phyloP scores from a whole-genome alignment of 2,329 filamentous ascomycete species.

The Aspergillus neoniger region DNA sequence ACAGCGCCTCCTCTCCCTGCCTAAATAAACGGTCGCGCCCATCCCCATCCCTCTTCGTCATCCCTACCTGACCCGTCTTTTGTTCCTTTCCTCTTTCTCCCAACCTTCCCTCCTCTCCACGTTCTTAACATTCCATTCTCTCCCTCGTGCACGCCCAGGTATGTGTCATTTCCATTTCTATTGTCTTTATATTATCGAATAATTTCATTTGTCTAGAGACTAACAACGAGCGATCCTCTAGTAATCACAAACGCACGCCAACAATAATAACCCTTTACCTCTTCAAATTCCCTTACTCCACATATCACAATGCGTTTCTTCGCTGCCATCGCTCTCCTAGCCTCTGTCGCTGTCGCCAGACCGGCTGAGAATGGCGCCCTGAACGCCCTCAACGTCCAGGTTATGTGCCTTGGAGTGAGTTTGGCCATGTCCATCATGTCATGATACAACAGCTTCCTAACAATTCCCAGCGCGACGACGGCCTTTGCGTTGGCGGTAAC shows the following conservation, averaged over 20 bases:
- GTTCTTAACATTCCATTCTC: background rate
- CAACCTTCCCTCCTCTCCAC: background rate
- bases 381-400: background rate
- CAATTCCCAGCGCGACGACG: background rate
- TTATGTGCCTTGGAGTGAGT: constrained; percentile 14
- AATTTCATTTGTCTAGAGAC: no score
- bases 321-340: constrained; percentile 11
- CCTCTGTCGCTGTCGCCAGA: constrained; percentile 7
- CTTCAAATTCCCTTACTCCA: background rate
- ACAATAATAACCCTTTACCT: background rate
- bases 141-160: background rate
- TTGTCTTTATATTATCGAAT: no score
- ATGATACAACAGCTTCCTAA: background rate
- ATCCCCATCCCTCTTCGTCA: background rate
- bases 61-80: background rate
- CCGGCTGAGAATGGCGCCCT: constrained; percentile 8
- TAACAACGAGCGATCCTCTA: no score
- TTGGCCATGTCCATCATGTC: background rate
- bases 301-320: constrained; percentile 17
- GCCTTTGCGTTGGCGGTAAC: constrained; percentile 10
- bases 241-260: no score
- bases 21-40: background rate
- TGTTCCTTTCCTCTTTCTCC: background rate
- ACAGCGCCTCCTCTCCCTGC: background rate
- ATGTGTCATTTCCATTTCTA: background rate